A percentile compares a stretch with the other conserved stretches of the same genome.
These are phyloP conservation scores for Candida ficus DNA, from an alignment of 805 yeast species.

Conservation along the genomic window DNA sequence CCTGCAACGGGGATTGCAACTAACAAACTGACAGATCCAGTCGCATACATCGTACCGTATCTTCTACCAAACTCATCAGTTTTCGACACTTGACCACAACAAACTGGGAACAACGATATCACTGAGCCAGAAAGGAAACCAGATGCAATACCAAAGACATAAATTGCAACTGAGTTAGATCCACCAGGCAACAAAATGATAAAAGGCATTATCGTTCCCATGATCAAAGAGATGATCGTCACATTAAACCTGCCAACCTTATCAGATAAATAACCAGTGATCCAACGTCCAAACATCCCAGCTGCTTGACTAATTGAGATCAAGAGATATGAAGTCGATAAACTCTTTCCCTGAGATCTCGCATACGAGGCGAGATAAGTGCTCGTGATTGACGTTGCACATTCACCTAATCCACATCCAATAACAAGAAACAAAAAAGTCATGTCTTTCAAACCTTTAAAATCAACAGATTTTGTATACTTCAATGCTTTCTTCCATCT, in stretches of 20 bases:
- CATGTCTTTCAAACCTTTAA: slow-evolving; percentile 36
- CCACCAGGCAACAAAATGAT: slow-evolving; percentile 37
- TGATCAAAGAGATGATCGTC: slow-evolving; percentile 32
- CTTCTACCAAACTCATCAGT: slow-evolving; percentile 49
- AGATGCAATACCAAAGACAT: slow-evolving; percentile 40
- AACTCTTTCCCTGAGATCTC: slow-evolving; percentile 36
- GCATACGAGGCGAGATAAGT: slow-evolving; percentile 51
- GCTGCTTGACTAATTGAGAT: slow-evolving; percentile 39
- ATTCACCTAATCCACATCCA: slow-evolving; percentile 44
- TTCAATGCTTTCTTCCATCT: slow-evolving; percentile 24
- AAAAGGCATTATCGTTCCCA: slow-evolving; percentile 28
- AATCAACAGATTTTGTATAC: slow-evolving; percentile 27
- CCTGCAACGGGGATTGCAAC: slow-evolving; percentile 47
- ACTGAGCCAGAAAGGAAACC: slow-evolving; percentile 54
- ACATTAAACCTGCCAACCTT: slow-evolving; percentile 48
- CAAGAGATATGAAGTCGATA: slow-evolving; percentile 37
- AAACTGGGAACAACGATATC: slow-evolving; percentile 50
- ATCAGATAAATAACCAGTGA: slow-evolving; percentile 41
- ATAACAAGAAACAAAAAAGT: slow-evolving; percentile 38
- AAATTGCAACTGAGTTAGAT: slow-evolving; percentile 29
- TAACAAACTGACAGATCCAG: slow-evolving; percentile 51
- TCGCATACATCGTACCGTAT: slow-evolving; percentile 52
- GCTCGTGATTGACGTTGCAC: slow-evolving; percentile 37
- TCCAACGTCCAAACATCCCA: slow-evolving; percentile 40
- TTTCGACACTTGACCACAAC: slow-evolving; percentile 53